A percentile compares a stretch with the other conserved stretches of the same genome.
Evolutionary conservation across 2,329 filamentous ascomycete species (phyloP).

Genomic region (Alternaria ethzedia): DNA sequence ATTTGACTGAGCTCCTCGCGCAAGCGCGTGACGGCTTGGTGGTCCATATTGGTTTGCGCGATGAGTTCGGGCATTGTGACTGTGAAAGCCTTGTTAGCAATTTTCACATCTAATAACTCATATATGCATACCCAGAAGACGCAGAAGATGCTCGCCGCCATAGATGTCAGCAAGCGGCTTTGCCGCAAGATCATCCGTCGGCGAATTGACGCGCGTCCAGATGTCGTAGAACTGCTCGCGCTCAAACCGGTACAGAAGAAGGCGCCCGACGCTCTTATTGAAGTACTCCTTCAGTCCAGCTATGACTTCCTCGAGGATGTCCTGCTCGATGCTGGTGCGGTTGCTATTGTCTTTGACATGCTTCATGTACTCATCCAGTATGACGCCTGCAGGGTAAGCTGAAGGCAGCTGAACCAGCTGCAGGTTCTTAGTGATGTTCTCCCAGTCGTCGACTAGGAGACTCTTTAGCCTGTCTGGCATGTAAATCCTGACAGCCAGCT

Average conservation of each 20-base stretch:
- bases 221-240: slow-evolving; percentile 84
- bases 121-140: slow-evolving; percentile 77
- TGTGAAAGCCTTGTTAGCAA: slow-evolving; percentile 47
- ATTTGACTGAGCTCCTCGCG: slow-evolving; percentile 89
- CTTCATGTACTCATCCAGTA: slow-evolving; percentile 85
- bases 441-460: slow-evolving; percentile 96
- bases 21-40: slow-evolving; percentile 84
- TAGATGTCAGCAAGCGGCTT: slow-evolving; percentile 83
- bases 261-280: slow-evolving; percentile 84
- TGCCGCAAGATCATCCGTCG: slow-evolving; percentile 68
- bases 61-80: slow-evolving; percentile 91
- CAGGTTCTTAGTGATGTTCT: slow-evolving; percentile 95
- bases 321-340: slow-evolving; percentile 69
- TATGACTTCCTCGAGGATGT: slow-evolving; percentile 89
- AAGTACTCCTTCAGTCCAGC: slow-evolving; percentile 92
- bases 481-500: slow-evolving; percentile 83
- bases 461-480: slow-evolving; percentile 91
- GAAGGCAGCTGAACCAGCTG: slow-evolving; percentile 87
- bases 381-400: slow-evolving; percentile 73
- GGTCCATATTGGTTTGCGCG: slow-evolving; percentile 97
- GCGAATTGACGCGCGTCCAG: slow-evolving; percentile 70
- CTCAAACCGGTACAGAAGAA: slow-evolving; percentile 93
- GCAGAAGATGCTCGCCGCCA: slow-evolving; percentile 88
- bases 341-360: slow-evolving; percentile 67
- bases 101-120: neutral